These are phyloP conservation scores for Parietaria judaica DNA, from an alignment of 306 rosid genomes.

Conservation along the genomic window DNA sequence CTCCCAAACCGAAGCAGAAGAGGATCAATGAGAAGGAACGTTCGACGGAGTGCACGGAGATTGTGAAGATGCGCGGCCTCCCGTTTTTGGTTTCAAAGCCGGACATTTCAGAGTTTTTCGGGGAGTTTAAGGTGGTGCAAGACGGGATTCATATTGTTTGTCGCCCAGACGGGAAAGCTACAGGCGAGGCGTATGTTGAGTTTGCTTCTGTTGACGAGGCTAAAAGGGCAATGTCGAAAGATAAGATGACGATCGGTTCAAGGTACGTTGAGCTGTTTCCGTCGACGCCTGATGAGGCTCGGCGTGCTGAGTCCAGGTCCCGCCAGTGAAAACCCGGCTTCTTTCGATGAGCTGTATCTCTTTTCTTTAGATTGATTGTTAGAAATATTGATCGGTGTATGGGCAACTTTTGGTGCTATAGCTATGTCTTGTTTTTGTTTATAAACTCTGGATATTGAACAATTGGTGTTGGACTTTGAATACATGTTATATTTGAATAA, in stretches of 20 bases:
- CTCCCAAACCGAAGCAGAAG: slow-evolving; percentile 79
- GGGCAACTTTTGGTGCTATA: background rate
- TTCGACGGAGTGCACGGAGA: slow-evolving; percentile 79
- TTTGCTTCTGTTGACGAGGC: slow-evolving; percentile 84
- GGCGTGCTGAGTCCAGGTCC: slow-evolving; percentile 93
- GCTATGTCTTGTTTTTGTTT: too few species aligned
- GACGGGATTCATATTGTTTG: slow-evolving; percentile 81
- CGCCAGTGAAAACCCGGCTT: slow-evolving; percentile 53
- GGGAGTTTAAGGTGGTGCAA: slow-evolving; percentile 64
- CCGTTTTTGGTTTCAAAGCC: slow-evolving; percentile 62
- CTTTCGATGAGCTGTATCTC: slow-evolving; percentile 6
- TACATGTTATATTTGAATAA: too few species aligned
- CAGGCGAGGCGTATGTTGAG: slow-evolving; percentile 97
- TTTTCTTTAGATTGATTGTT: slow-evolving; percentile 4
- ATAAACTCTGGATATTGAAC: too few species aligned
- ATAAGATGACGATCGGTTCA: slow-evolving; percentile 96
- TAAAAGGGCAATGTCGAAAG: slow-evolving; percentile 84
- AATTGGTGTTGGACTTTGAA: too few species aligned
- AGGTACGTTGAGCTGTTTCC: slow-evolving; percentile 99
- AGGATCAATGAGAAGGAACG: slow-evolving; percentile 84
- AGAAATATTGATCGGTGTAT: background rate
- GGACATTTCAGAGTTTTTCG: slow-evolving; percentile 69
- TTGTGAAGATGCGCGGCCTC: slow-evolving; percentile 95
- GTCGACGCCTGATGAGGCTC: slow-evolving; percentile 90
- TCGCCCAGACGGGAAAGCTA: slow-evolving; percentile 96